These are phyloP conservation scores for Moringa oleifera DNA, from an alignment of 345 rosid genomes.

Conservation along the genomic window DNA sequence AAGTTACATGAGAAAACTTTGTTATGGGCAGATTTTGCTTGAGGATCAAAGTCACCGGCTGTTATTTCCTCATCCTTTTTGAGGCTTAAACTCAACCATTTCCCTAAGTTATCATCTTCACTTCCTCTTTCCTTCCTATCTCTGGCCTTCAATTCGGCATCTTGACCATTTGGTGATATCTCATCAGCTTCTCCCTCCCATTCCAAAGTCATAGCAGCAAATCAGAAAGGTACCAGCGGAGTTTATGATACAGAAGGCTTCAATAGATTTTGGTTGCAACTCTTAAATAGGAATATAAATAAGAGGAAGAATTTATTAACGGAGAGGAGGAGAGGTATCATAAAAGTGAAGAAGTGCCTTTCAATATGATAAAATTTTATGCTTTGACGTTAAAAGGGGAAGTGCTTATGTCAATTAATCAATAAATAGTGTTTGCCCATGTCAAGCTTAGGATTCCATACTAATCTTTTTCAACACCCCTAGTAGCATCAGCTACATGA, in stretches of 20 bases:
- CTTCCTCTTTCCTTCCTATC: background rate
- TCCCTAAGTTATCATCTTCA: constrained; percentile 21
- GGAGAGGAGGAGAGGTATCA: constrained; percentile 12
- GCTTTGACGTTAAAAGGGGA: background rate
- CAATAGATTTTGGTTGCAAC: constrained; percentile 7
- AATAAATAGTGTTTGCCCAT: constrained; percentile 10
- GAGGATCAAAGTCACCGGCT: constrained; percentile 10
- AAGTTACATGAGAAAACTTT: constrained; percentile 44
- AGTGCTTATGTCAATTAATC: constrained; percentile 19
- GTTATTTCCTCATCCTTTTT: constrained; percentile 10
- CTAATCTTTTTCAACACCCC: constrained; percentile 19
- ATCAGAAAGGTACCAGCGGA: background rate
- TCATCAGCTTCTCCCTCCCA: constrained; percentile 13
- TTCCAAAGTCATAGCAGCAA: constrained; percentile 23
- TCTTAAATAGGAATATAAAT: constrained; percentile 20
- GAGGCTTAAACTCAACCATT: constrained; percentile 34
- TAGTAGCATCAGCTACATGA: constrained; percentile 7
- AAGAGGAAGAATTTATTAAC: constrained; percentile 18
- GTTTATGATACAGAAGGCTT: background rate
- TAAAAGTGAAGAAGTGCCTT: background rate
- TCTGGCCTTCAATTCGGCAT: constrained; percentile 6
- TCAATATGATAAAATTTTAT: too few relatives aligned
- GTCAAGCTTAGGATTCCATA: constrained; percentile 27
- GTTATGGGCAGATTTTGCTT: constrained; percentile 1
- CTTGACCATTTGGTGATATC: constrained; percentile 9